Percentiles rank a stretch among this genome's conserved stretches.
Evolutionary conservation across 164 flowering plant genomes (phyloP).

Genomic region (Dillenia turbinata): DNA sequence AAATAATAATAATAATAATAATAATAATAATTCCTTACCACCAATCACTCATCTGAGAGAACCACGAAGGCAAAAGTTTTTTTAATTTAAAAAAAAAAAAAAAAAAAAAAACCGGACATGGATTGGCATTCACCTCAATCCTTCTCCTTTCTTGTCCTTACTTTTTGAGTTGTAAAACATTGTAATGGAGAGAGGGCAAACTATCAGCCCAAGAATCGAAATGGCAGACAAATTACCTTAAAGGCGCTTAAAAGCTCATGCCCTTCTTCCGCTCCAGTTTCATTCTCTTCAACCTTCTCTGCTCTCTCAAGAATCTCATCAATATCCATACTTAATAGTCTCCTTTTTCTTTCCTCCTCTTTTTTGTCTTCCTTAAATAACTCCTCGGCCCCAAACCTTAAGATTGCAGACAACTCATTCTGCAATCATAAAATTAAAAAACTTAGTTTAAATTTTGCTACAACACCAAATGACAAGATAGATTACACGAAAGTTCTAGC

Average conservation of each 20-base stretch:
- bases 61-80: not conserved
- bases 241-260: conserved; percentile 84
- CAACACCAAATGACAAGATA: not conserved
- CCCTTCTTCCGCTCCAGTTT: conserved; percentile 56
- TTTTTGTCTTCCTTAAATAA: conserved; percentile 93
- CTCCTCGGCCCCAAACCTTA: conserved; percentile 98
- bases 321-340: conserved; percentile 86
- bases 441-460: too few species aligned
- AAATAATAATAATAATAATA: too few species aligned
- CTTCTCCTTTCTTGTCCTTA: too few species aligned
- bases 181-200: too few species aligned
- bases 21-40: not conserved
- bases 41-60: not conserved
- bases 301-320: conserved; percentile 99
- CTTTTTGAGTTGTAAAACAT: too few species aligned
- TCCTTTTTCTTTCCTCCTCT: conserved; percentile 92
- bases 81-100: not conserved
- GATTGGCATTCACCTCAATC: too few species aligned
- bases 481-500: not conserved
- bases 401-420: conserved; percentile 98
- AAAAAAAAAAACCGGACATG: too few species aligned
- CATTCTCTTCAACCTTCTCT: conserved; percentile 94
- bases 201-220: too few species aligned
- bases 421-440: conserved; percentile 23
- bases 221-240: conserved; percentile 44